phyloP scores from a whole-genome alignment of 148 eudicot species.

The Fallopia convolvulus region DNA sequence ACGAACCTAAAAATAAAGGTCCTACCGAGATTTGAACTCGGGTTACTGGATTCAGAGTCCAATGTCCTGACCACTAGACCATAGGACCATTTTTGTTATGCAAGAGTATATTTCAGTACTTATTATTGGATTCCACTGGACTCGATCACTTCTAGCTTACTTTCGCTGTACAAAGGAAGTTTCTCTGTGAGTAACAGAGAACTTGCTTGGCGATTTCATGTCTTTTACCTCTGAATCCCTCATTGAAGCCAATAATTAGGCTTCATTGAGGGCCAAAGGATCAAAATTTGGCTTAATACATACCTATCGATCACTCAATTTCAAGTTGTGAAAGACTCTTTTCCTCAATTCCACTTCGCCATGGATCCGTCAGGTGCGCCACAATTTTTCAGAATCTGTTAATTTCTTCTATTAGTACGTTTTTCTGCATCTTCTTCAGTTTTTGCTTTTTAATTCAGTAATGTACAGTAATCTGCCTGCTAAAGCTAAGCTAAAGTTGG shows the following conservation, averaged over 20 bases:
- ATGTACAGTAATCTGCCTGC: background rate
- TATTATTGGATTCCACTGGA: too few species aligned
- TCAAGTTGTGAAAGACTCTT: background rate
- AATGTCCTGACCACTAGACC: slow-evolving; percentile 23
- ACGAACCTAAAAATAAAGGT: background rate
- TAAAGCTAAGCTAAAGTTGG: background rate
- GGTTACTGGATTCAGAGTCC: slow-evolving; percentile 19
- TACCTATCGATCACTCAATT: background rate
- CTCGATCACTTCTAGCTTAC: background rate
- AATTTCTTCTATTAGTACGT: background rate
- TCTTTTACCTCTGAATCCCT: background rate
- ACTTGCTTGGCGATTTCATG: background rate
- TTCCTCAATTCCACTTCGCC: background rate
- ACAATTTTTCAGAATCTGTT: background rate
- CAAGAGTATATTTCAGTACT: too few species aligned
- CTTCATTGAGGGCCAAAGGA: too few species aligned
- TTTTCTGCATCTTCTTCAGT: background rate
- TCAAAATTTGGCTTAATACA: background rate
- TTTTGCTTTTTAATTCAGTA: background rate
- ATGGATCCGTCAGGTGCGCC: slow-evolving; percentile 2
- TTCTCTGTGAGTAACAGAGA: background rate
- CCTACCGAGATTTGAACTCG: slow-evolving; percentile 7
- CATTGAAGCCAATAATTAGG: background rate
- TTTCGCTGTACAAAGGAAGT: background rate
- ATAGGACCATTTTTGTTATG: background rate